Conservation (phyloP, 2,329 filamentous ascomycete species). For the Corinectria fuckeliana region DNA sequence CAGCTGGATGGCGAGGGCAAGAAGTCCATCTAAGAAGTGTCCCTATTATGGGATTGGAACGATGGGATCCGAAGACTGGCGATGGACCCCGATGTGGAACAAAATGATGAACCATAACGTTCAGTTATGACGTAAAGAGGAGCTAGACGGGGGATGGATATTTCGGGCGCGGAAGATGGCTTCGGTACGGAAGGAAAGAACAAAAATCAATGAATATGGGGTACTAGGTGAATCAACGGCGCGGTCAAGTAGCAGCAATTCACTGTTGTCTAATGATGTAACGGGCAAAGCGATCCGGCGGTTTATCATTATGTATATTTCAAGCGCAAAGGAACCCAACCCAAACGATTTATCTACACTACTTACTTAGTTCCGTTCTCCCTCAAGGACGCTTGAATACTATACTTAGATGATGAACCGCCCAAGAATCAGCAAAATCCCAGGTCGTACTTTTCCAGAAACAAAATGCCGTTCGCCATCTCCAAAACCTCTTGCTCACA, state of each 20-base stretch:
- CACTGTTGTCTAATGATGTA: too few relatives aligned
- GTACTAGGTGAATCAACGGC: slow-evolving; percentile 24
- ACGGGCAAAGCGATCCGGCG: too few relatives aligned
- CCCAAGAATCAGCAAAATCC: slow-evolving; percentile 5
- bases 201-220: slow-evolving; percentile 26
- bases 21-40: slow-evolving; percentile 60
- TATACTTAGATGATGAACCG: background rate
- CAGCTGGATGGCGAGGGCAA: slow-evolving; percentile 58
- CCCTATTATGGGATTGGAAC: background rate
- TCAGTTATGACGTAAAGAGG: background rate
- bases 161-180: background rate
- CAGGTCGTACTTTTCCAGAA: slow-evolving; percentile 47
- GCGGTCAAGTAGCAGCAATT: slow-evolving; percentile 8
- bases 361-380: background rate
- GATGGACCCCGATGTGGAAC: background rate
- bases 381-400: background rate
- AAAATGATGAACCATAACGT: background rate
- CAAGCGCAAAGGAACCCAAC: background rate
- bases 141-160: background rate
- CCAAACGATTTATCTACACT: too few relatives aligned
- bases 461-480: slow-evolving; percentile 50
- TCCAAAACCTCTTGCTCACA: slow-evolving; percentile 44
- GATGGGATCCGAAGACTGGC: background rate
- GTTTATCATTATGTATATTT: too few relatives aligned
- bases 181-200: background rate